A percentile compares a stretch with the other conserved stretches of the same genome.
Conservation (phyloP, 345 rosid genomes). For the Lumnitzera racemosa region DNA sequence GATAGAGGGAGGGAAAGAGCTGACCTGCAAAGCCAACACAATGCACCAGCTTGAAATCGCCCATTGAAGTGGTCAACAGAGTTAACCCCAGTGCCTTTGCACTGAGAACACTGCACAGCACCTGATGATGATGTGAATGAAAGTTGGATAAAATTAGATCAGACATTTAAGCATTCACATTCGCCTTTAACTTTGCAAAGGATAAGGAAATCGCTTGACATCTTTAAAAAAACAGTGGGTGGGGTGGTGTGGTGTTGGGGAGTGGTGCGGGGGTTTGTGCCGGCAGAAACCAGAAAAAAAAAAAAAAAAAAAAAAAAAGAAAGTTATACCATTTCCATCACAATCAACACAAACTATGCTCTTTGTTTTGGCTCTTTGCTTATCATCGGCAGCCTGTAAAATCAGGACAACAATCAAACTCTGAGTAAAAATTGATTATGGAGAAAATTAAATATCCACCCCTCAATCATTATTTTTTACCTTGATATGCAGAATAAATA, state of each 20-base stretch:
- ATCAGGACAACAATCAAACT: constrained; percentile 6
- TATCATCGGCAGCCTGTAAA: constrained; percentile 45
- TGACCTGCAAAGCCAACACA: constrained; percentile 97
- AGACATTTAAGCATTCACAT: no score
- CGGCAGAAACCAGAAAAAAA: no score
- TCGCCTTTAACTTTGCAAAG: no score
- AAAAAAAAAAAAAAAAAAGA: no score
- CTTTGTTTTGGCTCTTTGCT: constrained; percentile 27
- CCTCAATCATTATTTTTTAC: no score
- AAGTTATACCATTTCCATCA: constrained; percentile 58
- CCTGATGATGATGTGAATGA: constrained; percentile 28
- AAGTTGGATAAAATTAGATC: no score
- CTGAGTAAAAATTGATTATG: not conserved
- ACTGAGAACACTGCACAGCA: constrained; percentile 50
- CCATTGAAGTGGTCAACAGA: constrained; percentile 89
- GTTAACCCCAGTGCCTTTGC: constrained; percentile 82
- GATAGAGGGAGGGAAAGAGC: not conserved
- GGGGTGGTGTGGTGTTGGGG: no score
- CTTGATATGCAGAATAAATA: no score
- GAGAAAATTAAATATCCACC: not conserved
- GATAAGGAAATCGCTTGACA: no score
- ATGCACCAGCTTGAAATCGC: constrained; percentile 77
- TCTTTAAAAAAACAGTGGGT: no score
- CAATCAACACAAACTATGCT: constrained; percentile 75
- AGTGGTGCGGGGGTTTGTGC: no score